These are phyloP conservation scores for Sphagnum contortum DNA, from an alignment of 225 moss, liverwort and hornwort species.

Conservation along the genomic window DNA sequence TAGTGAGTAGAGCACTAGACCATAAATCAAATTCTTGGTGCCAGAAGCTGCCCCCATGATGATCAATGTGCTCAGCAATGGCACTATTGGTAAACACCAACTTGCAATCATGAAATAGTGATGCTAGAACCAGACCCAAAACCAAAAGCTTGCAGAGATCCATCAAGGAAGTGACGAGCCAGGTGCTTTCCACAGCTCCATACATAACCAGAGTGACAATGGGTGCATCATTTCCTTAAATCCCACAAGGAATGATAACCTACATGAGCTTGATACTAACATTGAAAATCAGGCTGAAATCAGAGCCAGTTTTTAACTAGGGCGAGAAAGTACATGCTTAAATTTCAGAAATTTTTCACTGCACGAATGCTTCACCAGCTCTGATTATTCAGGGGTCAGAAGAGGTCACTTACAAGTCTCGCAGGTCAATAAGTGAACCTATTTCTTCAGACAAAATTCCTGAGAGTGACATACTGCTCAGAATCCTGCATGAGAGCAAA, in stretches of 20 bases:
- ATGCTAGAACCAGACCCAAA: neutral
- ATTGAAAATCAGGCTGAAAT: neutral
- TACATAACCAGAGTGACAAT: too few relatives aligned
- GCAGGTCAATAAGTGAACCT: conserved; percentile 28
- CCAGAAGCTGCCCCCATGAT: neutral
- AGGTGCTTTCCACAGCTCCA: too few relatives aligned
- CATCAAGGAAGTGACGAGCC: too few relatives aligned
- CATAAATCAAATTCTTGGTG: too few relatives aligned
- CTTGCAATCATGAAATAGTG: neutral
- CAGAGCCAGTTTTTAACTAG: neutral
- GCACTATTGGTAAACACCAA: neutral
- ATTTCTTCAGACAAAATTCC: conserved; percentile 19
- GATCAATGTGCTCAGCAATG: neutral
- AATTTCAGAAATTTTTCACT: neutral
- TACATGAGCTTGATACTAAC: neutral
- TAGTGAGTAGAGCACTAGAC: neutral
- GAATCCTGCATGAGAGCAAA: conserved; percentile 7
- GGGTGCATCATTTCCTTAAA: too few relatives aligned
- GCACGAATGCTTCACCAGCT: neutral
- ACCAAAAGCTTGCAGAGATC: too few relatives aligned
- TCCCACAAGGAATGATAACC: neutral
- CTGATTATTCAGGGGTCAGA: neutral
- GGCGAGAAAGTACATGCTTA: neutral
- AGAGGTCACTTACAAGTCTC: conserved; percentile 13
- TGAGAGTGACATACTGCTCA: conserved; percentile 15